phyloP scores from a whole-genome alignment of 768 basidiomycete species.

The Dioszegia aurantiaca region DNA sequence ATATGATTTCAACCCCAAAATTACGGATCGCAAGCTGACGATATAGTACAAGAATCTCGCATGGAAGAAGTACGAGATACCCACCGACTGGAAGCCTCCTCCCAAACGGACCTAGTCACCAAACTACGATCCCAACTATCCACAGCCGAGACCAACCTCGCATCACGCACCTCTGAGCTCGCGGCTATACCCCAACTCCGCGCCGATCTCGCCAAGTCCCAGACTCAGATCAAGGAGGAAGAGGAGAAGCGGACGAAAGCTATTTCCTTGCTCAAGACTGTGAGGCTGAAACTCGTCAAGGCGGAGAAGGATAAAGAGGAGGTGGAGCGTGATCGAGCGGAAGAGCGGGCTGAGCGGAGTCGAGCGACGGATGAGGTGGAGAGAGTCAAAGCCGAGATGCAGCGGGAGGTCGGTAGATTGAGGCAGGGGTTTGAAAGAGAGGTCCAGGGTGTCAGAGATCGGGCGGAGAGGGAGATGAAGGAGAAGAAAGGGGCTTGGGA shows the following conservation, averaged over 20 bases:
- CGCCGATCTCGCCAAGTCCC: slow-evolving; percentile 63
- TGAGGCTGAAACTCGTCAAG: slow-evolving; percentile 94
- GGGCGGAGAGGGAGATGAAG: slow-evolving; percentile 70
- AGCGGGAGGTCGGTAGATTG: slow-evolving; percentile 55
- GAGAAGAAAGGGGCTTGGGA: slow-evolving; percentile 70
- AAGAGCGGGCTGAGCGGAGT: slow-evolving; percentile 57
- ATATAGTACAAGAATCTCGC: slow-evolving; percentile 76
- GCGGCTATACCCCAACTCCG: slow-evolving; percentile 63
- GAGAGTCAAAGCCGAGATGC: slow-evolving; percentile 60
- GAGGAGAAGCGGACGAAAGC: slow-evolving; percentile 97
- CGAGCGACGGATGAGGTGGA: slow-evolving; percentile 66
- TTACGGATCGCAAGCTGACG: background rate
- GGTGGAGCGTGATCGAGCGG: slow-evolving; percentile 62
- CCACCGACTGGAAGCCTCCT: slow-evolving; percentile 74
- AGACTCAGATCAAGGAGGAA: slow-evolving; percentile 75
- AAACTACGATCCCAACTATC: slow-evolving; percentile 65
- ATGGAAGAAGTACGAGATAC: slow-evolving; percentile 80
- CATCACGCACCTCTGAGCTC: slow-evolving; percentile 55
- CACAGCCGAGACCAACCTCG: slow-evolving; percentile 68
- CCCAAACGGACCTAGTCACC: slow-evolving; percentile 71
- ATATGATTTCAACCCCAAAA: no score
- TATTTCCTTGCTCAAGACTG: slow-evolving; percentile 84
- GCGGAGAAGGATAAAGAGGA: slow-evolving; percentile 93
- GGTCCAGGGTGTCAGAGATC: slow-evolving; percentile 60
- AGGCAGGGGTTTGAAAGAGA: slow-evolving; percentile 66